Evolutionary conservation across 164 flowering plant genomes (phyloP).

Genomic region (Dillenia turbinata): DNA sequence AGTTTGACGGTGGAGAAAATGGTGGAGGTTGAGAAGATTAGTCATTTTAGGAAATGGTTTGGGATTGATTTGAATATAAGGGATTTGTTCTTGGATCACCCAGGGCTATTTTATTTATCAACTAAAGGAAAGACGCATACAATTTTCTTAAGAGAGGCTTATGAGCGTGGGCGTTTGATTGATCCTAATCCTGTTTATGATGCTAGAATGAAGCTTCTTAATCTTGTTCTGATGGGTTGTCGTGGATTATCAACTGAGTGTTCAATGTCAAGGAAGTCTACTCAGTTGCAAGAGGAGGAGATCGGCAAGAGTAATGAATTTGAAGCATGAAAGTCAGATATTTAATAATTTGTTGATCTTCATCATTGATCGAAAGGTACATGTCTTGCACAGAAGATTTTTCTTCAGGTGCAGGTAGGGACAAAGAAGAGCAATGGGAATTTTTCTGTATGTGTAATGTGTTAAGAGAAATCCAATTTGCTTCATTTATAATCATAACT

Average conservation of each 20-base stretch:
- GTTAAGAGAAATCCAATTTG: too few relatives aligned
- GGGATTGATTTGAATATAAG: constrained; percentile 79
- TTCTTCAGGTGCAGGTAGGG: too few relatives aligned
- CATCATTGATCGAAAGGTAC: too few relatives aligned
- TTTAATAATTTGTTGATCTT: too few relatives aligned
- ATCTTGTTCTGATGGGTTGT: constrained; percentile 70
- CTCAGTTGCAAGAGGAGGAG: constrained; percentile 1
- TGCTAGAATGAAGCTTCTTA: constrained; percentile 73
- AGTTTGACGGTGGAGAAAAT: constrained; percentile 36
- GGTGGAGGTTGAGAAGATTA: constrained; percentile 86
- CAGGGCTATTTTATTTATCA: constrained; percentile 81
- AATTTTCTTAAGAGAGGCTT: constrained; percentile 82
- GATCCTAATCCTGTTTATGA: constrained; percentile 74
- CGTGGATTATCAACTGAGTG: constrained; percentile 30
- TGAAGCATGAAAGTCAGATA: too few relatives aligned
- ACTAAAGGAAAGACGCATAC: constrained; percentile 80
- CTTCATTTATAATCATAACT: too few relatives aligned
- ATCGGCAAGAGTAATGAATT: too few relatives aligned
- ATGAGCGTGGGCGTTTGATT: constrained; percentile 64
- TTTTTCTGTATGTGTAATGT: too few relatives aligned
- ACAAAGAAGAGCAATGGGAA: too few relatives aligned
- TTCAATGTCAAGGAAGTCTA: not conserved
- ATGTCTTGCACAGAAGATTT: too few relatives aligned
- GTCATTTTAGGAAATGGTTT: constrained; percentile 85
- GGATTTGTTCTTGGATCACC: constrained; percentile 88